These are phyloP conservation scores for Thelonectria blattea DNA, from an alignment of 2,329 filamentous ascomycete species.

Conservation along the genomic window DNA sequence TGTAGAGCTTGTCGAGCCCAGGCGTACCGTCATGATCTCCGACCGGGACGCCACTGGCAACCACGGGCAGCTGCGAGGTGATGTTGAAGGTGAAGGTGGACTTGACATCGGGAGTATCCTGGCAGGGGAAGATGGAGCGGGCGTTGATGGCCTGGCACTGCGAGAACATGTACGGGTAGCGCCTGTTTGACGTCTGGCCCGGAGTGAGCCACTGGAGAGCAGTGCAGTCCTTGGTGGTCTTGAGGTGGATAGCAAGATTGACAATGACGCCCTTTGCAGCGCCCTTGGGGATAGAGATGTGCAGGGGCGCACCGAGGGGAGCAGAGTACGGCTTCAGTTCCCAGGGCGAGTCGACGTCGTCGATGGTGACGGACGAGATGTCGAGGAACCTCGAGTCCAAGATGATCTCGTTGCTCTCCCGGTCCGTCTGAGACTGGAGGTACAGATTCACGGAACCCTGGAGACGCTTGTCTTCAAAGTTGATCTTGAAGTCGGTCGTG, in stretches of 20 bases:
- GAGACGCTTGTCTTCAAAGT: constrained; percentile 81
- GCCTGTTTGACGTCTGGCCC: constrained; percentile 92
- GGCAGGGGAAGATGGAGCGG: constrained; percentile 92
- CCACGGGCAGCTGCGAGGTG: constrained; percentile 84
- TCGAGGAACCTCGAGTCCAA: constrained; percentile 88
- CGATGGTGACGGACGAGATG: constrained; percentile 73
- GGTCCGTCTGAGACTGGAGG: constrained; percentile 78
- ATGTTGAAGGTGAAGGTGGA: constrained; percentile 92
- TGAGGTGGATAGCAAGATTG: constrained; percentile 68
- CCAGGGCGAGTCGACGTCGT: constrained; percentile 66
- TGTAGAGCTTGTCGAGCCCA: constrained; percentile 69
- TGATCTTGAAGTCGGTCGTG: constrained; percentile 78
- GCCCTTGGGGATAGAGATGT: constrained; percentile 64
- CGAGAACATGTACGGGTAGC: constrained; percentile 96
- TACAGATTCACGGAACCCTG: constrained; percentile 78
- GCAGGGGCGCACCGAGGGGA: constrained; percentile 76
- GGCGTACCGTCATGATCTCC: constrained; percentile 51
- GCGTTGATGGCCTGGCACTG: constrained; percentile 98
- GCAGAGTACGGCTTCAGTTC: constrained; percentile 71
- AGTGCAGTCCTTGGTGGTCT: constrained; percentile 87
- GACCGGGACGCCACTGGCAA: constrained; percentile 80
- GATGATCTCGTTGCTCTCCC: constrained; percentile 75
- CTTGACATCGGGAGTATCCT: constrained; percentile 97
- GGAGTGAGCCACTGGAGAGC: constrained; percentile 95
- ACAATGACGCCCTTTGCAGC: constrained; percentile 59